Evolutionary conservation across 1,139 yeast genomes (phyloP), one percentile per base, ranked within the genome.

Genomic region (Blastobotrys buckinghamii): DNA sequence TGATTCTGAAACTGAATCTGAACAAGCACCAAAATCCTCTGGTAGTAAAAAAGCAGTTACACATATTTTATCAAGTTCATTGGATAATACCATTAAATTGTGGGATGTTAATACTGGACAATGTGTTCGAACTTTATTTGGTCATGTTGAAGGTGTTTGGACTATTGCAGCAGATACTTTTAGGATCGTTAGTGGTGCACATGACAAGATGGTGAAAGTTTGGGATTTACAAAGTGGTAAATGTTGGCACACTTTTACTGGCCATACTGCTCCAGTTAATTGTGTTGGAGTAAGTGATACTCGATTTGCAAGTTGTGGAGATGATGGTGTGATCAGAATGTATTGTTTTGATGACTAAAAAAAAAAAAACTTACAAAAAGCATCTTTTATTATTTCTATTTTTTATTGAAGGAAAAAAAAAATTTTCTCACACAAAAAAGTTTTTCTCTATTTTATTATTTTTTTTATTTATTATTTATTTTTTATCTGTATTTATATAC

Each of bases 61-160:
- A 0, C 95, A 90, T 66, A 66, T 92, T 47, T 68, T 92, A 35
- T 84, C 96, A 0, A 88, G 95, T 8, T 88, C 97, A 0, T 72
- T 92, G 49, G 98, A 92, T 66, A 90, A 89, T 65, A 90, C 97
- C 13, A 88, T 92, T 63, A 89, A 90, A 65, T 69, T 92, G 44
- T 92, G 97, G 97, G 95, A 89, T 59, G 83, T 89, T 33, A 74
- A 75, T 54, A 79, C 94, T 0, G 97, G 97, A 3, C 79, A 80
- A 64, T 90, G 97, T 62, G 79, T 88, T 17, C 75, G 97, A 50
- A 90, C 98, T 0, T 90, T 92, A 64, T 90, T 90, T 69, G 98
- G 98, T 6, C 98, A 92, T 62, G 88, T 90, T 48, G 97, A 92
- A 67, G 97, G 97, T 17, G 96, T 92, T 17, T 90, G 97, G 97